Evolutionary conservation across 2,329 filamentous ascomycete species (phyloP).

Genomic region (Neofusicoccum kwambonambiense): DNA sequence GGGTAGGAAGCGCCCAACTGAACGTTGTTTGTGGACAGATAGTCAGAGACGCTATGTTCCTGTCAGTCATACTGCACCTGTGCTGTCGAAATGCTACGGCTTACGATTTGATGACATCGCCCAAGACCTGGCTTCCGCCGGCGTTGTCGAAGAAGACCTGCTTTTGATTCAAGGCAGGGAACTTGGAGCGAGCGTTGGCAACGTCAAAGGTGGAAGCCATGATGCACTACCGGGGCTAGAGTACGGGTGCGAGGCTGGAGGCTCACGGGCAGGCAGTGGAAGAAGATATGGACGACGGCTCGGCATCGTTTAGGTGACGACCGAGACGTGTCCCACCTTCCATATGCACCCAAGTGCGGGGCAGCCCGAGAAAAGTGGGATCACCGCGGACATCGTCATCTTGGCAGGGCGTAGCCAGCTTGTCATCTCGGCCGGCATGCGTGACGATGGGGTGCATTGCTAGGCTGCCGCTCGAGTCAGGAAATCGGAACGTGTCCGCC

Average conservation of each 20-base stretch:
- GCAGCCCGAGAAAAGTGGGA: neutral
- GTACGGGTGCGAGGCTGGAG: neutral
- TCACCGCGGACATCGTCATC: neutral
- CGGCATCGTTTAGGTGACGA: neutral
- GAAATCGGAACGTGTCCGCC: too few relatives aligned
- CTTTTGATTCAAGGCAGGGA: conserved; percentile 65
- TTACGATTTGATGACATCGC: conserved; percentile 65
- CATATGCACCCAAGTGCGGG: neutral
- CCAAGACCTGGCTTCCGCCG: conserved; percentile 70
- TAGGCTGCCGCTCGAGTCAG: too few relatives aligned
- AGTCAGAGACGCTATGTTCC: conserved; percentile 57
- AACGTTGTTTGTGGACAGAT: conserved; percentile 68
- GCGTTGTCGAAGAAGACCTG: conserved; percentile 79
- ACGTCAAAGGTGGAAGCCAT: conserved; percentile 53
- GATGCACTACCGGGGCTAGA: neutral
- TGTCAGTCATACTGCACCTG: neutral
- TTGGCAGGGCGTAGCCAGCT: neutral
- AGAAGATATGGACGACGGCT: neutral
- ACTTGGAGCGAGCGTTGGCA: conserved; percentile 55
- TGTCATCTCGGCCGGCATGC: neutral
- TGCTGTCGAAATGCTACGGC: conserved; percentile 24
- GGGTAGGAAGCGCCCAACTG: conserved; percentile 72
- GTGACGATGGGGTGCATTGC: too few relatives aligned
- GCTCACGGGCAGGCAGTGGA: neutral
- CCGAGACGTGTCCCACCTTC: neutral